Percentiles rank a stretch among this genome's conserved stretches.
Conservation (phyloP, 768 basidiomycete species). For the Pulveroboletus frians region DNA sequence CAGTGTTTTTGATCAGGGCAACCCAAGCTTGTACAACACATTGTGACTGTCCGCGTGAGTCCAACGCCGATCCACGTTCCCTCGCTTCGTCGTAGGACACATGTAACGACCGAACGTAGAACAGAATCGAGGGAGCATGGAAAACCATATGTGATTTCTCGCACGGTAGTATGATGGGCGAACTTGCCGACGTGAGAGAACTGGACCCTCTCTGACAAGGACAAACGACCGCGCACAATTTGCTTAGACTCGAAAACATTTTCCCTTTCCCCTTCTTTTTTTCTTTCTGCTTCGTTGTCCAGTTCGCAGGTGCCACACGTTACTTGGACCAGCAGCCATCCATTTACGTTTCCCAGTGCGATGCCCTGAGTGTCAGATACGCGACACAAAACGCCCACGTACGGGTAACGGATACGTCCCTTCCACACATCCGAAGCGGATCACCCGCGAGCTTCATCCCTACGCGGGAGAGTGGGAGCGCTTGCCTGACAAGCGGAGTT, state of each 20-base stretch:
- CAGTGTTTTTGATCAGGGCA: neutral
- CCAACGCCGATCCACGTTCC: neutral
- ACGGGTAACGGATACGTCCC: neutral
- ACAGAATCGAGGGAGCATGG: neutral
- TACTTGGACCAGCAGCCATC: neutral
- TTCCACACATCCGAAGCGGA: neutral
- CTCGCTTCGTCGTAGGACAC: neutral
- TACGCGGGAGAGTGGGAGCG: slow-evolving; percentile 4
- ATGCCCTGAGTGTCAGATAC: neutral
- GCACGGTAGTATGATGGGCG: neutral
- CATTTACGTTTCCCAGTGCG: neutral
- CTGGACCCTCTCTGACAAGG: neutral
- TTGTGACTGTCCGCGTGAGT: neutral
- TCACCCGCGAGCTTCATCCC: neutral
- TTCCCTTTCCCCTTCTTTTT: neutral
- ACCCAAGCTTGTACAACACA: too few relatives aligned
- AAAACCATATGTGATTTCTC: too few relatives aligned
- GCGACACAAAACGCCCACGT: neutral
- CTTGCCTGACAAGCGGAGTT: neutral
- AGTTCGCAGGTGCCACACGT: neutral
- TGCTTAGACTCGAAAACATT: neutral
- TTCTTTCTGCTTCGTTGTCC: neutral
- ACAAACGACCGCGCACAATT: neutral
- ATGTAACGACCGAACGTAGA: neutral
- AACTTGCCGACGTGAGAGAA: neutral